Evolutionary conservation across 441 rosid species (phyloP), one percentile per base, ranked within the genome.

Genomic region (Arabidopsis hybrid): DNA sequence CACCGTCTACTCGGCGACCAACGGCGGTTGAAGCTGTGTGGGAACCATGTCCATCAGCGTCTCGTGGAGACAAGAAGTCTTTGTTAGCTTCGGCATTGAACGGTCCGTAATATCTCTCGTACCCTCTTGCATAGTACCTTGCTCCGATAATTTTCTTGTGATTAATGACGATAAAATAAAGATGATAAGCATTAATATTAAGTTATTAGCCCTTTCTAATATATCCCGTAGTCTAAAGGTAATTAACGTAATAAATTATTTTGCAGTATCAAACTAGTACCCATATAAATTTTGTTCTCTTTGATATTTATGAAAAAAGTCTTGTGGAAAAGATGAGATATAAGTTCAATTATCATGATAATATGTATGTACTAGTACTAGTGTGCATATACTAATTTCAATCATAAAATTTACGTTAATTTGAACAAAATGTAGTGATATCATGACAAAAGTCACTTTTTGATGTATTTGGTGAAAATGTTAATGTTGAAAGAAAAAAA

Each of bases 81-180:
- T 71, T 57, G 10, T 85, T 62, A 17, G 58, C 81, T 51, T 21
- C 16, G 8, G 53, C 69, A 65, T 90, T 79, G 42, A 87, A 79
- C 3, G 21, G 60, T 14, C 89, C 89, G 5, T 75, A 77, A 10
- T 14, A 4, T 1, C 35, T 65, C 67, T 82, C 83, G 17, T 67
- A 90, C 3, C 87, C 90, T 77, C 82, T 84, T 40, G 77, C 35
- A 58, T 86, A 92, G 79, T 84, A 87, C 47, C 91, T 75, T 35
- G 89, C 97, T 63, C 97, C 97, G 2, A 92, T 86, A 0, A 90
- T 72, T 81, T 92, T 92, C 74, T 89, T 92, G 34, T 13, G 43
- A 16, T 43, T 18, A 60, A 36, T 10, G 26, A 14, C 7, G 4
- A 31, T 17, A 59, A 46, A 3, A 34, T 45, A 32, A 14, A 13